A percentile compares a stretch with the other conserved stretches of the same genome.
Evolutionary conservation across 2,329 filamentous ascomycete genomes (phyloP).

Genomic region (Hypoxylon sp.): DNA sequence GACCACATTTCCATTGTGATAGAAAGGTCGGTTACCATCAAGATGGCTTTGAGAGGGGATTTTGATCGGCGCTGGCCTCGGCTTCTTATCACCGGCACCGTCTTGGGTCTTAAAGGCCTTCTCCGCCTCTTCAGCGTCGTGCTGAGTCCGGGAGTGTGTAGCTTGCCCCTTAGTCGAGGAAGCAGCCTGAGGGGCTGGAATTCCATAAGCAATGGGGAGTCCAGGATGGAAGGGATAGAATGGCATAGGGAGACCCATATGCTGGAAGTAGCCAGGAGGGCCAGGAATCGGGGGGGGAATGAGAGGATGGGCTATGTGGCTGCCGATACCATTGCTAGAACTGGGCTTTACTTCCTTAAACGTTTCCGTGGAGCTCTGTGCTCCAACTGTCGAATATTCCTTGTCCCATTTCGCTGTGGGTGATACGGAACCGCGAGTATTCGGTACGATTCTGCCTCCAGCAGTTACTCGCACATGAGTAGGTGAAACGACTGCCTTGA

Average conservation of each 20-base stretch:
- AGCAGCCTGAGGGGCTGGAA: slow-evolving; percentile 36
- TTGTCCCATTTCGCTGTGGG: slow-evolving; percentile 67
- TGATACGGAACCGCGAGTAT: slow-evolving; percentile 69
- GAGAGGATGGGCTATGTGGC: slow-evolving; percentile 43
- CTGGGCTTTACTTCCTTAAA: slow-evolving; percentile 43
- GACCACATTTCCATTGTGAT: slow-evolving; percentile 62
- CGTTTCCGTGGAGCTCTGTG: slow-evolving; percentile 46
- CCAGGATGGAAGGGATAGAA: slow-evolving; percentile 49
- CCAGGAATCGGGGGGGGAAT: slow-evolving; percentile 41
- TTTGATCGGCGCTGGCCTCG: slow-evolving; percentile 53
- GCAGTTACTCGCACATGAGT: slow-evolving; percentile 77
- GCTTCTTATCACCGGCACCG: slow-evolving; percentile 51
- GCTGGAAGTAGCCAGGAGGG: slow-evolving; percentile 46
- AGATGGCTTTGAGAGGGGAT: slow-evolving; percentile 62
- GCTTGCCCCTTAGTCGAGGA: slow-evolving; percentile 33
- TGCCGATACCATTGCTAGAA: slow-evolving; percentile 23
- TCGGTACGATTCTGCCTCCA: slow-evolving; percentile 76
- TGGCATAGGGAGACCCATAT: slow-evolving; percentile 52
- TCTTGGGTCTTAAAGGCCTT: slow-evolving; percentile 42
- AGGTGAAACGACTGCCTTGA: slow-evolving; percentile 77
- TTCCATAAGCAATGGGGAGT: slow-evolving; percentile 45
- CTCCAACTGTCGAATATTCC: slow-evolving; percentile 55
- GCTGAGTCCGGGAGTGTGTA: slow-evolving; percentile 32
- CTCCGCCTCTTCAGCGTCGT: slow-evolving; percentile 28
- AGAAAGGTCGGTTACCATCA: slow-evolving; percentile 62